Percentiles rank a stretch among this genome's conserved stretches.
Evolutionary conservation across 129 eudicot species (phyloP).

Genomic region (Sambucus nigra): DNA sequence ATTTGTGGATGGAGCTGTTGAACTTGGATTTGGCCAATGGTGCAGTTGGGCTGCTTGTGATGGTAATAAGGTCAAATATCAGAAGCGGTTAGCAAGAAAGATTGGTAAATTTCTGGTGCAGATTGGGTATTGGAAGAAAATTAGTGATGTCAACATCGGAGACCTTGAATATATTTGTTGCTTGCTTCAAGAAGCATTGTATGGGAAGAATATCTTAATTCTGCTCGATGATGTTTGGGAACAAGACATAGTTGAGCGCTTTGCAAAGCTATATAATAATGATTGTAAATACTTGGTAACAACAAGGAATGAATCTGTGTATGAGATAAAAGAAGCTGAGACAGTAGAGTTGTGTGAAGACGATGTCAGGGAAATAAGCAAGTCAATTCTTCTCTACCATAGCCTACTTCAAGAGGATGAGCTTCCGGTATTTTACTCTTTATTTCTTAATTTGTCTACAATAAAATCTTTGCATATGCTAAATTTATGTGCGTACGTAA

Average conservation of each 20-base stretch:
- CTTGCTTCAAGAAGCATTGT: too few relatives aligned
- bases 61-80: constrained; percentile 12
- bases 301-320: constrained; percentile 18
- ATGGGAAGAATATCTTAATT: too few relatives aligned
- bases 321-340: constrained; percentile 16
- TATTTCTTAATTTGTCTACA: too few relatives aligned
- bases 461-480: too few relatives aligned
- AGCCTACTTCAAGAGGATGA: too few relatives aligned
- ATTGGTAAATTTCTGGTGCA: constrained; percentile 8
- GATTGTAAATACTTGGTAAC: constrained; percentile 17
- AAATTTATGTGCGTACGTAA: too few relatives aligned
- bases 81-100: constrained; percentile 13
- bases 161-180: too few relatives aligned
- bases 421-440: too few relatives aligned
- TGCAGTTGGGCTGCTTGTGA: constrained; percentile 11
- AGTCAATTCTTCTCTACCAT: too few relatives aligned
- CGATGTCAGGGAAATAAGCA: constrained; percentile 14
- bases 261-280: constrained; percentile 17
- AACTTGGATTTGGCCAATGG: constrained; percentile 18
- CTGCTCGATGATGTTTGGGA: constrained; percentile 27
- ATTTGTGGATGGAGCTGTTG: constrained; percentile 17
- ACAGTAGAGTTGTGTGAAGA: constrained; percentile 13
- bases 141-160: constrained; percentile 1
- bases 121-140: constrained; percentile 11
- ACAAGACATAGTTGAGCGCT: constrained; percentile 22